Evolutionary conservation across 495 filamentous ascomycete species (phyloP), one percentile per base, ranked within the genome.

Genomic region (Xylaria longipes): DNA sequence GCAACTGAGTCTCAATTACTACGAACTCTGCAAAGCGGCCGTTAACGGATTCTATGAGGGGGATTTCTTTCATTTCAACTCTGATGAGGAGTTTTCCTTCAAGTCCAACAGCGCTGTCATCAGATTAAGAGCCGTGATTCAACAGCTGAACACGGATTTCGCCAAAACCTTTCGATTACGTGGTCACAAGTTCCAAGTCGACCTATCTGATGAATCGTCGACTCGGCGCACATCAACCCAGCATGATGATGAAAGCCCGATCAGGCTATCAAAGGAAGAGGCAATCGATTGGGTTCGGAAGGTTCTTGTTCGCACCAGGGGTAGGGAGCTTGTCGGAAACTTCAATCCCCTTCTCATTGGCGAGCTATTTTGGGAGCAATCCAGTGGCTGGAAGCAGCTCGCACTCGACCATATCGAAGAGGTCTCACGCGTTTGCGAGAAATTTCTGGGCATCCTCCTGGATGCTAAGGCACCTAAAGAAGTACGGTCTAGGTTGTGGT

Each of bases 261-360:
- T 46, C 22, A 1, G 5, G 20, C 60, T 64, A 31, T 46, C 60
- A 46, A 43, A 17, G 25, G 11, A 64, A 14, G 22, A 46, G 5
- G 39, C 37, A 3, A 1, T 64, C n/a, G 60, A 43, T 1, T 64
- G 60, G 60, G 37, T 29, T 20, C 60, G 60, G 5, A 64, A 64
- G 9, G 60, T 31, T 29, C 60, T 64, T 7, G 37, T 64, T 27
- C 60, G 60, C 8, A 46, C 68, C 14, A 77, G 84, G 6, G 86
- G 84, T 3, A 75, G 78, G 54, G 83, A 87, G 46, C 72, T 88
- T 0, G 74, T 83, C 2, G 87, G 87, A 7, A 87, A 70, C 48
- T 75, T 80, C 57, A 87, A 86, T 43, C 81, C 82, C 22, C 73
- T 84, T 1, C 71, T 87, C 0, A 74, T 88, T 0, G 82, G 80